Base-by-base conservation (phyloP, 169 alveolate genomes). In the Theileria annulata region DNA sequence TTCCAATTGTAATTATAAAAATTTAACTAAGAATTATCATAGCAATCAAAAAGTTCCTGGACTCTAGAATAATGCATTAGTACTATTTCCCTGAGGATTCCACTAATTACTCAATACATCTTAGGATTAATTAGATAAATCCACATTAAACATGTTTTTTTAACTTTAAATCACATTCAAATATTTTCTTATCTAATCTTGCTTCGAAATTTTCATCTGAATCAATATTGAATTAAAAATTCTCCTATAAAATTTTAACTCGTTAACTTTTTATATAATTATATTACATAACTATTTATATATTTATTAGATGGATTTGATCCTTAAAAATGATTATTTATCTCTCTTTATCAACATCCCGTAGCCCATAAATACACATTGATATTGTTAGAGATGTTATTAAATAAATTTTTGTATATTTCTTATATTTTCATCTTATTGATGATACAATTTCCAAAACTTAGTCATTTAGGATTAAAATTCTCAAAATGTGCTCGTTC, bases 171-270 rank as follows among this genome's bases (percentile, higher is more conserved):
- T 3, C 15, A 12, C 67, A 58, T 12, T 25, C 30, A 58, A 58
- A 0, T n/a, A 58, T 58, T 58, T 58, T 17, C 35, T 10, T 25
- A n/a, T 10, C 25, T 15, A 58, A 58, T 58, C 67, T 58, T 10
- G 30, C 17, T 58, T 23, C n/a, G 17, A 58, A 21, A 25, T 10
- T 4, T 28, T 25, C 42, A n/a, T 58, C 17, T 25, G 67, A 58
- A 58, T 58, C 67, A 58, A 17, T 58, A 23, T 58, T 58, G 67
- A 25, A 15, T 58, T 58, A 25, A 58, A 58, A 58, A 10, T 58
- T 58, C 67, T 58, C 67, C 67, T 58, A 25, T 25, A 28, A 56
- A 25, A 58, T 58, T 58, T 58, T 58, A 25, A 25, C 67, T 1
- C 30, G 3, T 58, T 58, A 58, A 42, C 3, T 42, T 42, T 42